Base-by-base conservation (phyloP, 306 rosid species). In the Pterocarpus santalinus region DNA sequence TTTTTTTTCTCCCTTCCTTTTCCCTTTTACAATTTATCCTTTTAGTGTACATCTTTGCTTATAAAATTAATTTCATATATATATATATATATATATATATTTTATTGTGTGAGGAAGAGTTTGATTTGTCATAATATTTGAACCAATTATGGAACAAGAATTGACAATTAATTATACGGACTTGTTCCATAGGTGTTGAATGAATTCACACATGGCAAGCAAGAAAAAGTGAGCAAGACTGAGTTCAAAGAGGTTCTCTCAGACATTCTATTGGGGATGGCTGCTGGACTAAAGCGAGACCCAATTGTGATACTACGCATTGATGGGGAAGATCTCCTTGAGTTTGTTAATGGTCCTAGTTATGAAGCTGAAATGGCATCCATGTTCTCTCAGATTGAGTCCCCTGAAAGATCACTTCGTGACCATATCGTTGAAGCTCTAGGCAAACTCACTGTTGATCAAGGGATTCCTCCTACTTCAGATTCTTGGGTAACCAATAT, bases 241-340 rank as follows among this genome's bases (percentile, higher is more conserved):
- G 98, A 96, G 87, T 96, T 96, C 91, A 90, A 90, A 85, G 93
- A 83, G 84, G 98, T 91, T 82, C 93, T 95, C 68, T 93, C 97
- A 5, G 98, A 96, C 86, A 76, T 96, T 81, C 90, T 96, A 7
- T 58, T 93, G 83, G 98, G 97, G 86, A 92, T 96, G 99, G 99
- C 99, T 86, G 94, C 99, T 32, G 99, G 97, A 34, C 87, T 96
- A 81, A 92, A 93, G 88, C 87, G 92, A 80, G 98, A 96, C 75
- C 99, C 99, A 22, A 89, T 96, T 22, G 87, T 96, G 41, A 96
- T 96, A 65, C 93, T 96, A 47, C 96, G 99, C 30, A 96, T 96
- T 15, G 98, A 96, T 76, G 98, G 99, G 4, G 94, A 96, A 90
- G 99, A 96, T 82, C 97, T 96, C 44, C 85, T 82, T 32, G 99